phyloP scores from a whole-genome alignment of 768 basidiomycete species.

The Melanogaster broomeanus region DNA sequence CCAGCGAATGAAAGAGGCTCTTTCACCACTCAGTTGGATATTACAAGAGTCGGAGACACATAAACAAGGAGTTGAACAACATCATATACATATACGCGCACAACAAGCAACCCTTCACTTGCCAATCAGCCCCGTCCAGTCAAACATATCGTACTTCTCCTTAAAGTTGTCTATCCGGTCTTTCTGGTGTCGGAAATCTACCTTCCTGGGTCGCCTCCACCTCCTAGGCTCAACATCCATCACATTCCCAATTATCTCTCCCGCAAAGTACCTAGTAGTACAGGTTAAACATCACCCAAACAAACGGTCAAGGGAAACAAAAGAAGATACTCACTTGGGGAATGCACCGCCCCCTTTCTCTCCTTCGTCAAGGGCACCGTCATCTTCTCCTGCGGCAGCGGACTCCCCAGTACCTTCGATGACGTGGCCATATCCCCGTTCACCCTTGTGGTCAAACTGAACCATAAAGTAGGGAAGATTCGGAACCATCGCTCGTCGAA shows the following conservation, averaged over 20 bases:
- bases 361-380: slow-evolving; percentile 74
- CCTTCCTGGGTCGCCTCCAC: slow-evolving; percentile 79
- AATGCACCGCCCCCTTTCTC: slow-evolving; percentile 93
- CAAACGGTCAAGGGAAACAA: too few relatives aligned
- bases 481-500: slow-evolving; percentile 92
- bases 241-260: slow-evolving; percentile 87
- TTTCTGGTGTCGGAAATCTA: slow-evolving; percentile 71
- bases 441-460: slow-evolving; percentile 96
- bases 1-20: background rate
- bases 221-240: slow-evolving; percentile 82
- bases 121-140: slow-evolving; percentile 80
- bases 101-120: slow-evolving; percentile 13
- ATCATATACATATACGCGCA: background rate
- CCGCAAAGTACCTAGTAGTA: slow-evolving; percentile 82
- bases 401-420: slow-evolving; percentile 87
- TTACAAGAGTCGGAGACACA: too few relatives aligned
- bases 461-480: slow-evolving; percentile 99
- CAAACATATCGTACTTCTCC: slow-evolving; percentile 73
- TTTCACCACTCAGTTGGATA: background rate
- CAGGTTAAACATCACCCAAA: slow-evolving; percentile 2
- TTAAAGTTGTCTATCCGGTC: slow-evolving; percentile 71
- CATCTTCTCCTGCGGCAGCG: slow-evolving; percentile 60
- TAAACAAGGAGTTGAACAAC: background rate
- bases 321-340: slow-evolving; percentile 58
- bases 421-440: slow-evolving; percentile 97